Evolutionary conservation across 2,329 filamentous ascomycete species (phyloP), one percentile per base, ranked within the genome.

Genomic region (Dichotomopilus funicola): DNA sequence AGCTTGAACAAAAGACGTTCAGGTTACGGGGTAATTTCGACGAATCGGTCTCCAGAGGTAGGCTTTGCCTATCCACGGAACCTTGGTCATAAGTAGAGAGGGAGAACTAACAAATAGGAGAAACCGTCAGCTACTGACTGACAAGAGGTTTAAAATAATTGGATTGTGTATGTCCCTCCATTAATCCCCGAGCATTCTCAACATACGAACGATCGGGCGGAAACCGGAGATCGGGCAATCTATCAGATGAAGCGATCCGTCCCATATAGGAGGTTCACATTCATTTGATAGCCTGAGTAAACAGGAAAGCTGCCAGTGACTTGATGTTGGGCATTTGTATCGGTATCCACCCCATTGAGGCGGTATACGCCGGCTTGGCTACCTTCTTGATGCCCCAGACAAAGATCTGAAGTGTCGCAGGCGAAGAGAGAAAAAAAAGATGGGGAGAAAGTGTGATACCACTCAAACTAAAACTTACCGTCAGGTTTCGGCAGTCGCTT

Each of bases 291-390:
- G 59, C 58, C 57, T 58, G 56, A 59, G 59, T 44, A 56, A 61
- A 56, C 59, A 65, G 63, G 63, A 66, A 66, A 64, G 65, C 60
- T 40, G 54, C 54, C 51, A 38, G 62, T 64, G 66, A 66, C 62
- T 50, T 73, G 57, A 69, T 87, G 63, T 87, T 66, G 83, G 83
- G 81, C 77, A 81, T 72, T 80, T 82, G 83, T 86, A 87, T 86
- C 83, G 82, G 77, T 83, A 77, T 71, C 75, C 77, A 79, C 67
- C 73, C 75, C 79, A 86, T 68, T 73, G 74, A 71, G 64, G 53
- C 72, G 73, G 69, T 62, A 56, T 37, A 60, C 53, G 70, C 74
- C 69, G 75, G 75, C 72, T 70, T 75, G 78, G 77, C 72, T 81
- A 78, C 81, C 81, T 86, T 86, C 83, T 86, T 63, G 71, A 73